Base-by-base conservation (phyloP, 2,329 filamentous ascomycete species). In the Scedosporium dehoogii region DNA sequence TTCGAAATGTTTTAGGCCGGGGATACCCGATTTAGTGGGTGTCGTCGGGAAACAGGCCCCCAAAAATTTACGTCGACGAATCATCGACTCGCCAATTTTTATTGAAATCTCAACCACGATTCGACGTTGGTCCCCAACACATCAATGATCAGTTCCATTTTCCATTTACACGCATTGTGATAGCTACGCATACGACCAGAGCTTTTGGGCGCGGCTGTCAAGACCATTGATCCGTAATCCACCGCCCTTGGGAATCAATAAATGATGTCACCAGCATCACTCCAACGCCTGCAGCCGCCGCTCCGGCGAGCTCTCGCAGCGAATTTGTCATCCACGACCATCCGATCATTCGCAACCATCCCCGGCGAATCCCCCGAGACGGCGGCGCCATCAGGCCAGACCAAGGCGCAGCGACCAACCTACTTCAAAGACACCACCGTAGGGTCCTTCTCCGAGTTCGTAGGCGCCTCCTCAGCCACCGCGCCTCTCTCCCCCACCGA, bases 401-500 rank as follows among this genome's bases (percentile, higher is more conserved):
- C 60, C 25, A 62, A 61, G 56, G 59, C 62, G 7, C 71, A 72
- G 38, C 73, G 75, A 42, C 79, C 79, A 46, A 81, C 82, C 1
- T 86, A 86, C 69, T 86, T 86, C 75, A 85, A 85, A 69, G 79
- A 86, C 71, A 81, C 76, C 42, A 73, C 78, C 2, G 75, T 87
- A 6, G 81, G 81, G 0, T 76, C 84, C 6, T 81, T 88, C 66
- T 77, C 80, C 60, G 82, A 86, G 55, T 88, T 88, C 68, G 67
- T 87, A 27, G 75, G 71, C 23, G 70, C 73, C 4, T 71, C 77
- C 25, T 75, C 77, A 2, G 61, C 76, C 1, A 68, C 74, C 10
- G 68, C 77, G 64, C 69, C 81, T 3, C 72, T 86, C 4, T 68
- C 81, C 0, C 68, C 77, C 6, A 72, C 76, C 66, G 85, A 87